phyloP scores from a whole-genome alignment of 805 yeast genomes.

The Hanseniaspora clermontiae region DNA sequence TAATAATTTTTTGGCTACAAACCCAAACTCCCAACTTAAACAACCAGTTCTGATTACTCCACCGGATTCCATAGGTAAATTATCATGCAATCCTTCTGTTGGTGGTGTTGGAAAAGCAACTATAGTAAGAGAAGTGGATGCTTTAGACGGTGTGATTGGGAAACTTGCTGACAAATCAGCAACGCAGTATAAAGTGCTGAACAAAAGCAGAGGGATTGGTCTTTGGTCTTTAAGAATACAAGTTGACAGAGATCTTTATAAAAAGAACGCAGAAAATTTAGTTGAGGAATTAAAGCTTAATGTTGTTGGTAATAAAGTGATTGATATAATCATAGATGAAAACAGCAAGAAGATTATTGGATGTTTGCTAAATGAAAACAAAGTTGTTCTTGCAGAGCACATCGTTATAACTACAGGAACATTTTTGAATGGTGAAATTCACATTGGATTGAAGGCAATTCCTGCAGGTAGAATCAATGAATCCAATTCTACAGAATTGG shows the following conservation, averaged over 20 bases:
- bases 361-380: constrained; percentile 40
- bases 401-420: constrained; percentile 95
- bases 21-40: constrained; percentile 35
- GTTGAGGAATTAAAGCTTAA: constrained; percentile 46
- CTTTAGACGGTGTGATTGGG: constrained; percentile 84
- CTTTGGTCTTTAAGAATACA: constrained; percentile 99
- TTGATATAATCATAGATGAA: constrained; percentile 60
- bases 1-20: not conserved
- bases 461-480: constrained; percentile 96
- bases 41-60: constrained; percentile 59
- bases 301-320: constrained; percentile 59
- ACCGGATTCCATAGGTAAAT: constrained; percentile 68
- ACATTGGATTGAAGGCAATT: constrained; percentile 63
- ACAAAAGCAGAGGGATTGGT: constrained; percentile 78
- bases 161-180: constrained; percentile 86
- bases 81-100: constrained; percentile 94
- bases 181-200: constrained; percentile 75
- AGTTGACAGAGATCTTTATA: constrained; percentile 73
- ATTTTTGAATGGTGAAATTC: constrained; percentile 86
- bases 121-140: constrained; percentile 81
- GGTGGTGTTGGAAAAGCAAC: constrained; percentile 99
- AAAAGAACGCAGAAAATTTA: constrained; percentile 46
- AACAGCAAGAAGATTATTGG: constrained; percentile 41
- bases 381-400: constrained; percentile 42
- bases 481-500: constrained; percentile 77